Conservation (phyloP, 176 grass and related monocot genomes). For the Poa pratensis region DNA sequence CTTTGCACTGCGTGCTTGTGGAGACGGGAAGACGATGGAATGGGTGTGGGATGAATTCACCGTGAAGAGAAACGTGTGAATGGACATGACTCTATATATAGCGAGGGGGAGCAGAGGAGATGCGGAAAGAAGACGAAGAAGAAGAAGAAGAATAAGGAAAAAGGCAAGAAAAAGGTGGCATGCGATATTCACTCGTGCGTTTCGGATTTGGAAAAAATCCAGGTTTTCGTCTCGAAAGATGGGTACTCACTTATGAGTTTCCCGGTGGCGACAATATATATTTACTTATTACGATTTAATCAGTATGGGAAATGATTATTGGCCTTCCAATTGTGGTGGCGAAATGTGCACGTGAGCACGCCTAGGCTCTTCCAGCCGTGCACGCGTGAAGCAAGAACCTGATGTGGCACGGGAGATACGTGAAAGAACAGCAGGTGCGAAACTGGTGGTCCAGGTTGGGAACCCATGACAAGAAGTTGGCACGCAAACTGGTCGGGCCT, state of each 20-base stretch:
- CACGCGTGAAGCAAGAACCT: neutral
- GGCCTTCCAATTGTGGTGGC: neutral
- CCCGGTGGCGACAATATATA: neutral
- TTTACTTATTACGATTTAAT: neutral
- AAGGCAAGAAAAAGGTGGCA: constrained; percentile 4
- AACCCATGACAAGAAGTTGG: neutral
- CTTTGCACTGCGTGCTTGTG: constrained; percentile 33
- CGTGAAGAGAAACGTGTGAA: constrained; percentile 25
- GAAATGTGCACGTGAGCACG: neutral
- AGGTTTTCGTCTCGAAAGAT: no score
- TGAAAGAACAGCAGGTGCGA: neutral
- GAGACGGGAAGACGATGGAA: neutral
- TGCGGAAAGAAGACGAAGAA: constrained; percentile 3
- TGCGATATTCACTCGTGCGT: neutral
- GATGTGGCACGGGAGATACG: neutral
- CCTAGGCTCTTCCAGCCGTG: neutral
- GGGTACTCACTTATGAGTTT: neutral
- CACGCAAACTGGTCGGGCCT: no score
- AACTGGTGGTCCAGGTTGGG: neutral
- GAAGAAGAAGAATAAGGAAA: neutral
- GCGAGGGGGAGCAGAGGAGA: neutral
- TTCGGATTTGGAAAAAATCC: neutral
- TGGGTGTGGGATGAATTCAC: constrained; percentile 14
- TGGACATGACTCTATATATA: constrained; percentile 27
- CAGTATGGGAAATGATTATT: neutral